Evolutionary conservation across 148 eudicot genomes (phyloP), one percentile per base, ranked within the genome.

Genomic region (Dianthus caryophyllus): DNA sequence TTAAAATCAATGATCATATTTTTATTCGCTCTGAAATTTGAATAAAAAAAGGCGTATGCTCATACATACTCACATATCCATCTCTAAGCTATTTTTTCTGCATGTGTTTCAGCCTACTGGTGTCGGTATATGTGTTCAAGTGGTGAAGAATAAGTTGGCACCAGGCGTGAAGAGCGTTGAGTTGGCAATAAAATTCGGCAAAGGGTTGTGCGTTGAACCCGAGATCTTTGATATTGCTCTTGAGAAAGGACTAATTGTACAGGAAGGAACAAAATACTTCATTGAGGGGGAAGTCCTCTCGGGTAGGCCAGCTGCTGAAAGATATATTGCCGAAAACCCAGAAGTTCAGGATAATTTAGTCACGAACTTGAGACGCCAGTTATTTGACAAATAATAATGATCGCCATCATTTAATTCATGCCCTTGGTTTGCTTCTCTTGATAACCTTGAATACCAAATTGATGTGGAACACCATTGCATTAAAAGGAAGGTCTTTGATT

Each of bases 141-240:
- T 90, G 64, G 78, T 95, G 38, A 95, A 95, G 70, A 95, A 95
- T 61, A 95, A 91, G 79, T 71, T 95, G 66, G 87, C 99, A 25
- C 96, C 91, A 20, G 79, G 85, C 33, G 78, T 77, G 82, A 76
- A 78, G 65, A 88, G 86, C 61, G 97, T 91, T 52, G 87, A 88
- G 51, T 47, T 90, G 43, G 86, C 58, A 17, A 84, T 95, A 68
- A 59, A 75, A 44, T 95, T 90, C 51, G 99, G 99, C 20, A 90
- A 78, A 81, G 99, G 99, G 66, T 65, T 90, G 68, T 68, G 76
- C 67, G 66, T 85, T 61, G 94, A 75, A 72, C 75, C 88, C 13
- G 99, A 95, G 85, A 77, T 87, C 54, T 75, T 95, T 66, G 94
- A 88, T 50, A 75, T 95, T 83, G 99, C 85, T 55, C 78, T 88